Percentiles rank a stretch among this genome's conserved stretches.
Conservation (phyloP, 1,284 basidiomycete species). For the Naganishia albida region DNA sequence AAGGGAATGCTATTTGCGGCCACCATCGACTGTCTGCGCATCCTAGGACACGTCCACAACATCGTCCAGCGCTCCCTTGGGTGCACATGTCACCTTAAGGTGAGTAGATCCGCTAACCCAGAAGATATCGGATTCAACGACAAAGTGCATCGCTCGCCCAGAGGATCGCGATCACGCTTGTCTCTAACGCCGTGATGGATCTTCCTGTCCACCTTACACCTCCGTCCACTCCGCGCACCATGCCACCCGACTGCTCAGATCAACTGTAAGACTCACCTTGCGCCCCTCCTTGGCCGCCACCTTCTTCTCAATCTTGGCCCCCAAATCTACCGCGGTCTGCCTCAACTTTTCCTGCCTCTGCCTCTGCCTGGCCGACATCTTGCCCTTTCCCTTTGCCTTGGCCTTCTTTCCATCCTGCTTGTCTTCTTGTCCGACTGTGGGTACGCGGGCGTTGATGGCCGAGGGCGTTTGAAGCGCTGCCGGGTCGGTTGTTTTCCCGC, state of each 20-base stretch:
- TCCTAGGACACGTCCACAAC: too few relatives aligned
- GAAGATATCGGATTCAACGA: too few relatives aligned
- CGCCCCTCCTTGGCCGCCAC: slow-evolving; percentile 26
- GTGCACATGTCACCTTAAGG: too few relatives aligned
- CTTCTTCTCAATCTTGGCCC: slow-evolving; percentile 25
- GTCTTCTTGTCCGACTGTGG: background rate
- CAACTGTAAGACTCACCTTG: slow-evolving; percentile 19
- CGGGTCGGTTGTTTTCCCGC: slow-evolving; percentile 31
- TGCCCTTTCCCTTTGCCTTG: slow-evolving; percentile 12
- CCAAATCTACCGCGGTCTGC: slow-evolving; percentile 30
- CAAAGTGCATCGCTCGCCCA: too few relatives aligned
- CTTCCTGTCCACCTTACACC: background rate
- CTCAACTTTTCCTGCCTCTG: slow-evolving; percentile 25
- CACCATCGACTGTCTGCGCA: too few relatives aligned
- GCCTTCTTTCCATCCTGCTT: background rate
- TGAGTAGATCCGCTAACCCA: background rate
- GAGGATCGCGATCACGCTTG: background rate
- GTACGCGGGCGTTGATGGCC: slow-evolving; percentile 25
- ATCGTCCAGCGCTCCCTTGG: too few relatives aligned
- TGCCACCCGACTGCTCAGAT: background rate
- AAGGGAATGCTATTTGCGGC: too few relatives aligned
- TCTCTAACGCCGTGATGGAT: too few relatives aligned
- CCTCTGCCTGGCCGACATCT: slow-evolving; percentile 22
- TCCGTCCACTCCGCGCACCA: background rate
- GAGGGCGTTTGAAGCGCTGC: slow-evolving; percentile 19